Percentiles rank a stretch among this genome's conserved stretches.
Evolutionary conservation across 306 rosid genomes (phyloP).

Genomic region (Chamaecrista fasciculata): DNA sequence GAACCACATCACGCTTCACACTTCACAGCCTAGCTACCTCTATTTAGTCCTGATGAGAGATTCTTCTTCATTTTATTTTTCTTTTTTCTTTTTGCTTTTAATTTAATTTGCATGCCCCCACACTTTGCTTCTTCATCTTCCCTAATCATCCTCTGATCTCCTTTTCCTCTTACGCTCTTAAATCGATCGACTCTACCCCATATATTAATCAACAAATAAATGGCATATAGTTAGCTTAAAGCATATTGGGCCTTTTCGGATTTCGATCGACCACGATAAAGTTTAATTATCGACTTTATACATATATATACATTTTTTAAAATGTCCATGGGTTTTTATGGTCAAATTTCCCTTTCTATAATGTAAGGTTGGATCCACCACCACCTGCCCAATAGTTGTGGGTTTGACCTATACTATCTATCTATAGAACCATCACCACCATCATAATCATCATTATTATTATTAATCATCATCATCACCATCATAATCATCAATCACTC

Average conservation of each 20-base stretch:
- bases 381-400: background rate
- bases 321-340: too few relatives aligned
- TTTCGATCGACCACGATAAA: slow-evolving; percentile 18
- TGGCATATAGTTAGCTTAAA: slow-evolving; percentile 25
- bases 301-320: too few relatives aligned
- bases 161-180: slow-evolving; percentile 20
- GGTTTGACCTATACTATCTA: slow-evolving; percentile 1
- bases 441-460: too few relatives aligned
- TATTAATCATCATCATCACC: too few relatives aligned
- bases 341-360: background rate
- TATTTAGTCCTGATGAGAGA: slow-evolving; percentile 7
- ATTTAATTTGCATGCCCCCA: too few relatives aligned
- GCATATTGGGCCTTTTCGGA: slow-evolving; percentile 33
- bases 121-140: slow-evolving; percentile 21
- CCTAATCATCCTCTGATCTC: slow-evolving; percentile 28
- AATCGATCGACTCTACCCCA: slow-evolving; percentile 11
- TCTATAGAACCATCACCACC: background rate
- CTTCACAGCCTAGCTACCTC: background rate
- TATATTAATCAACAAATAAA: slow-evolving; percentile 11
- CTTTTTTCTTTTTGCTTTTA: too few relatives aligned
- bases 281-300: too few relatives aligned
- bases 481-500: background rate
- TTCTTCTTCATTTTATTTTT: slow-evolving; percentile 46
- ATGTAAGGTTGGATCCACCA: slow-evolving; percentile 35
- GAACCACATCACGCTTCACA: background rate